Percentiles rank a stretch among this genome's conserved stretches.
phyloP scores from a whole-genome alignment of 305 asterid species.

The Rubia tinctorum region DNA sequence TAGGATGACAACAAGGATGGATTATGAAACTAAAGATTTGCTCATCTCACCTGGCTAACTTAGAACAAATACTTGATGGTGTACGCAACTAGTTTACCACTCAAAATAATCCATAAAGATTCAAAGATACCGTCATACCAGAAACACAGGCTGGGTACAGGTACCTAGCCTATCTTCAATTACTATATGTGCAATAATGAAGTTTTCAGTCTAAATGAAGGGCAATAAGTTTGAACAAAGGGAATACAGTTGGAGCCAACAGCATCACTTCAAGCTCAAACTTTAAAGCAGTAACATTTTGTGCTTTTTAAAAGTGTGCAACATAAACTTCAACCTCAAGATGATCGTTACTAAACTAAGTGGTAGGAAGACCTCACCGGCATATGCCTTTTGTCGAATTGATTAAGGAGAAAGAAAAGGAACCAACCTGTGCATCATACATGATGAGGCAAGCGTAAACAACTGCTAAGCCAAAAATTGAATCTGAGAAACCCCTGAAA shows the following conservation, averaged over 20 bases:
- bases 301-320: neutral
- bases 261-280: neutral
- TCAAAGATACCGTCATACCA: neutral
- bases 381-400: neutral
- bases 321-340: neutral
- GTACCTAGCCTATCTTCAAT: neutral
- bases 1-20: neutral
- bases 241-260: neutral
- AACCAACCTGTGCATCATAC: slow-evolving; percentile 94
- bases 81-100: neutral
- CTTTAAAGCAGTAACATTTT: neutral
- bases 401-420: neutral
- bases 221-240: neutral
- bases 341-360: neutral
- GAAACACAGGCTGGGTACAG: neutral
- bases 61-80: neutral
- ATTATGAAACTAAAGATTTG: neutral
- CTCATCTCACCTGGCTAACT: neutral
- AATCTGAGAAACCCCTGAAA: slow-evolving; percentile 86
- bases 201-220: neutral
- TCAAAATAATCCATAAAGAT: neutral
- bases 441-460: slow-evolving; percentile 77
- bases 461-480: slow-evolving; percentile 77
- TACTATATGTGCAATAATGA: neutral
- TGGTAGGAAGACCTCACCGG: neutral